Evolutionary conservation across 495 filamentous ascomycete species (phyloP).

Genomic region (Aspergillus bridgeri): DNA sequence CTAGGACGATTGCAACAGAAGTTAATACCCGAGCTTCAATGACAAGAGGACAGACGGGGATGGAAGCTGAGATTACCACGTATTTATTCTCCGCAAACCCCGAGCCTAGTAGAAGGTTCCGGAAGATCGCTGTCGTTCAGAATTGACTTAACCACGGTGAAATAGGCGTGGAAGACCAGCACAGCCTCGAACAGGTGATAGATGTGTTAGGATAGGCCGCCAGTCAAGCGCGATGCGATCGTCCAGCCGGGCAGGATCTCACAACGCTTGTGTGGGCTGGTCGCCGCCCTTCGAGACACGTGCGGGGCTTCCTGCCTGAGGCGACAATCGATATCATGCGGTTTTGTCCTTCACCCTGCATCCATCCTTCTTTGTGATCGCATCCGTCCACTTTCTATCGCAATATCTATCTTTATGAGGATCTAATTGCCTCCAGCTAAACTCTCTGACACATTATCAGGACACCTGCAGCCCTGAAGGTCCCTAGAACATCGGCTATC

Average conservation of each 20-base stretch:
- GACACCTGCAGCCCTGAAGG: not conserved
- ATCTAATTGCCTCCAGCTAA: not conserved
- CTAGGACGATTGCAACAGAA: not conserved
- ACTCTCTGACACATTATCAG: not conserved
- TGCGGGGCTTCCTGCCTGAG: not conserved
- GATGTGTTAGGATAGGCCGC: too few relatives aligned
- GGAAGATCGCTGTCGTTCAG: conserved; percentile 15
- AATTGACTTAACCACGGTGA: not conserved
- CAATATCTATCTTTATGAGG: not conserved
- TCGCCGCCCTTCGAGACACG: not conserved
- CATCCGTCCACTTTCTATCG: not conserved
- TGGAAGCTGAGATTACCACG: conserved; percentile 15
- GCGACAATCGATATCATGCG: not conserved
- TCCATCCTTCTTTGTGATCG: not conserved
- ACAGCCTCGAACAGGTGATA: too few relatives aligned
- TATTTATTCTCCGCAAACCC: conserved; percentile 32
- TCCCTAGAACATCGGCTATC: not conserved
- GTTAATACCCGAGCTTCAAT: conserved; percentile 5
- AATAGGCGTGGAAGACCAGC: not conserved
- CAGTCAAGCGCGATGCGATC: not conserved
- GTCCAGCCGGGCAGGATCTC: not conserved
- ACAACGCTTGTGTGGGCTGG: not conserved
- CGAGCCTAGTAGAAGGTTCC: conserved; percentile 30
- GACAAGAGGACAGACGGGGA: conserved; percentile 16
- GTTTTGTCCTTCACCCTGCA: too few relatives aligned